phyloP scores from a whole-genome alignment of 352 stramenopile genomes.

The Phytophthora niederhauseri region DNA sequence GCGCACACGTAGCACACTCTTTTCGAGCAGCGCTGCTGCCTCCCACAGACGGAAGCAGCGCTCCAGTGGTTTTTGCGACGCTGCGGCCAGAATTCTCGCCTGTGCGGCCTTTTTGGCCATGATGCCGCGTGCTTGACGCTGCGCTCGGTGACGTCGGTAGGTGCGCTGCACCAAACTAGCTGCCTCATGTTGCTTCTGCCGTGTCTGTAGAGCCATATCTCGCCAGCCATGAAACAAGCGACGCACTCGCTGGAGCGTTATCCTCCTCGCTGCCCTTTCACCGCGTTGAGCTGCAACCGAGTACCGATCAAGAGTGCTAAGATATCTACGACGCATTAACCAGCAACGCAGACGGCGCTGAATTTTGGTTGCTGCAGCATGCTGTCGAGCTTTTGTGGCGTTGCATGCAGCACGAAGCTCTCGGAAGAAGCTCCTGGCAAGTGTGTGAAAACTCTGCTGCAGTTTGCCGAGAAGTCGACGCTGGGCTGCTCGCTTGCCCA shows the following conservation, averaged over 20 bases:
- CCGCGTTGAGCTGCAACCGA: constrained; percentile 29
- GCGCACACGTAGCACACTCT: constrained; percentile 46
- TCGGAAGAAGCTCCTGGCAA: constrained; percentile 54
- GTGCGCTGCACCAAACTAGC: constrained; percentile 54
- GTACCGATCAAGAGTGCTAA: constrained; percentile 38
- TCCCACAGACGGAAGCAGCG: constrained; percentile 71
- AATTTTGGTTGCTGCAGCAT: constrained; percentile 52
- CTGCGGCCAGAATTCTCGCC: constrained; percentile 45
- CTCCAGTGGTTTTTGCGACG: constrained; percentile 61
- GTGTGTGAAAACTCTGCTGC: constrained; percentile 44
- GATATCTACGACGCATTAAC: constrained; percentile 52
- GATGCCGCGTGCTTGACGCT: constrained; percentile 43
- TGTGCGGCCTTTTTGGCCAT: constrained; percentile 62
- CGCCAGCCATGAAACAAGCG: constrained; percentile 38
- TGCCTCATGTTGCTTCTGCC: constrained; percentile 30
- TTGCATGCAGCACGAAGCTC: constrained; percentile 44
- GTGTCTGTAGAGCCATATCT: constrained; percentile 10
- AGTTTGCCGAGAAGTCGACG: constrained; percentile 48
- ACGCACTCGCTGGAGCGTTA: constrained; percentile 24
- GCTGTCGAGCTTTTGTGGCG: constrained; percentile 36
- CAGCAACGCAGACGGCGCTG: constrained; percentile 50
- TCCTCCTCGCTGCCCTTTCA: constrained; percentile 37
- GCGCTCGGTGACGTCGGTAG: constrained; percentile 50
- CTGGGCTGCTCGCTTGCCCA: constrained; percentile 44
- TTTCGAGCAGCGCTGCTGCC: constrained; percentile 47